Evolutionary conservation across 1,284 basidiomycete species (phyloP), one percentile per base, ranked within the genome.

Genomic region (Grifola frondosa): DNA sequence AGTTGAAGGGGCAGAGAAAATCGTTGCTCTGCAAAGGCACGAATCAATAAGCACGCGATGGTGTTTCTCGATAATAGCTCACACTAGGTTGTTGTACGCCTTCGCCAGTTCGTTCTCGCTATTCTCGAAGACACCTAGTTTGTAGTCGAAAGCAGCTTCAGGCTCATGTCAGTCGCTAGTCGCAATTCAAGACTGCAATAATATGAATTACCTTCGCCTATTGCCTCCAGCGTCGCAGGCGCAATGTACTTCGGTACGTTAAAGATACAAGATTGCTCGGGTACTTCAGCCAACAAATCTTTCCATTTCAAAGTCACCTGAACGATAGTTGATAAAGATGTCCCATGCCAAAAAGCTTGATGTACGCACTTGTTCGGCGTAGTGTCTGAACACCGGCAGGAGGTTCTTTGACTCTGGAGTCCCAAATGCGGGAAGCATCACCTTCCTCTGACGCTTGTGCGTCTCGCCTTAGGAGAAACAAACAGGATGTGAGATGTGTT

Each of bases 281-380:
- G 30, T 10, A 50, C 55, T 6, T 52, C 56, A 6, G 41, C 52
- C 15, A 75, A 57, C 4, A 64, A 54, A 21, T 77, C 71, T 40
- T 60, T 69, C 78, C 75, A 78, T 54, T 68, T 68, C 12, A 53
- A 41, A 9, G 63, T 62, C 49, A 79, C 63, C 79, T 80, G 38
- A 6, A 26, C 9, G 17, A 19, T 13, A 35, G 23, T 43, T 38
- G 31, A 24, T 16, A n/a, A n/a, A n/a, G n/a, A n/a, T n/a, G n/a
- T n/a, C n/a, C n/a, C n/a, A n/a, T n/a, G n/a, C n/a, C n/a, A n/a
- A n/a, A n/a, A n/a, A n/a, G n/a, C n/a, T n/a, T n/a, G n/a, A n/a
- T n/a, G n/a, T n/a, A 51, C 60, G 41, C 56, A 73, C 77, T 60
- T 73, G 65, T 35, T 69, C 62, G 10, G 69, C 72, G 39, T 69